Evolutionary conservation across 2,329 filamentous ascomycete genomes (phyloP), one percentile per base, ranked within the genome.

Genomic region (Calycina herbarum): DNA sequence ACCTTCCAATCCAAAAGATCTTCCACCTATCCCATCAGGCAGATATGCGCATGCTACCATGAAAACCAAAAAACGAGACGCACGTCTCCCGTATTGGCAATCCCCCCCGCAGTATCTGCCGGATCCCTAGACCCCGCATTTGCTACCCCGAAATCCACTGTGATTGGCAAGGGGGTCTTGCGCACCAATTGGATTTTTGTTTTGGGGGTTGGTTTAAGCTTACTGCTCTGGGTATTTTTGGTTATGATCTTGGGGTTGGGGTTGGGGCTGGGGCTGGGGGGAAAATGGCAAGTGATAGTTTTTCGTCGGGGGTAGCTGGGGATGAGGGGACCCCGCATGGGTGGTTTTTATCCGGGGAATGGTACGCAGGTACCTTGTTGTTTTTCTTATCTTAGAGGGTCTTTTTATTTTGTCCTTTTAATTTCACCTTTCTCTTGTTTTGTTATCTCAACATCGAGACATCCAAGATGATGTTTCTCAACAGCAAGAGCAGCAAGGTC

Each of bases 401-500:
- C 38, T 27, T 56, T 33, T 24, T 38, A 8, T 35, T 3, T n/a
- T 54, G 13, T 1, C 33, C 42, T 31, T 35, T 7, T 2, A 7
- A 24, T 13, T 54, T 13, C 24, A 5, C 27, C n/a, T 54, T 40
- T 11, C 13, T 40, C 38, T 40, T 40, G 7, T 27, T 5, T 11
- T 13, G 48, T 15, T n/a, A 13, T 24, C 11, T 13, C 20, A 20
- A 54, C 10, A 54, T 13, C 5, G 20, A 27, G 20, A 24, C 10
- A 54, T 27, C 27, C 8, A 54, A 54, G 20, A 59, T 59, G 57
- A 61, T 64, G 57, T 64, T 60, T 29, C 27, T 24, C 31, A 31
- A 35, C 27, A 57, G 51, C 38, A 62, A 57, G 59, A 65, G 35
- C n/a, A 59, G 51, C 59, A 62, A 65, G 35, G 51, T 65, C 27